Conservation (phyloP, 495 filamentous ascomycete genomes). For the Aspergillus indologenus region DNA sequence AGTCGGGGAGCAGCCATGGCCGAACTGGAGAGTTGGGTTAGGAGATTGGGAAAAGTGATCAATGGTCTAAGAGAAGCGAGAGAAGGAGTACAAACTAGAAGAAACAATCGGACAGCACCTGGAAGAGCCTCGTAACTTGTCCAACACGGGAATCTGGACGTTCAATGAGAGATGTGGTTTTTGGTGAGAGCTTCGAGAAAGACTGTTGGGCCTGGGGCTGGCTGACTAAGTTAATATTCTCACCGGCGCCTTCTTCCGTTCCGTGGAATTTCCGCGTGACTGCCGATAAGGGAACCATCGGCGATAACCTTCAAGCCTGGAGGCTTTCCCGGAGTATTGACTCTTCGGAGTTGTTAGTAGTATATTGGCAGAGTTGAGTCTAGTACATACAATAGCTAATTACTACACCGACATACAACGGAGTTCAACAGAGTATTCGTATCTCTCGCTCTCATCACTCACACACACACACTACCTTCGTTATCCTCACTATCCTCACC, state of each 20-base stretch:
- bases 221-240: conserved; percentile 34
- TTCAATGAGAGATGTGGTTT: conserved; percentile 14
- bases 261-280: not conserved
- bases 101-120: conserved; percentile 9
- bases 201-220: conserved; percentile 35
- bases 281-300: conserved; percentile 10
- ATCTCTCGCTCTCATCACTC: not conserved
- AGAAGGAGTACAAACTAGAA: conserved; percentile 9
- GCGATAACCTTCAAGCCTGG: not conserved
- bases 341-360: not conserved
- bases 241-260: conserved; percentile 43
- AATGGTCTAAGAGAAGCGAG: conserved; percentile 12
- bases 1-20: conserved; percentile 68
- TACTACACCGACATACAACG: not conserved
- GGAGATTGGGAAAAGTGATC: conserved; percentile 24
- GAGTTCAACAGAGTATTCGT: not conserved
- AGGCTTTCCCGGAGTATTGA: not conserved
- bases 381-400: not conserved
- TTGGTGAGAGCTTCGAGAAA: conserved; percentile 28
- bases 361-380: not conserved
- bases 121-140: conserved; percentile 7
- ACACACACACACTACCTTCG: not conserved
- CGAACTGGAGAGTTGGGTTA: conserved; percentile 21
- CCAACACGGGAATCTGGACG: not conserved
- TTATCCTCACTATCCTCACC: too few species aligned